phyloP scores from a whole-genome alignment of 139 green algal species.

The Chlorella sp. region DNA sequence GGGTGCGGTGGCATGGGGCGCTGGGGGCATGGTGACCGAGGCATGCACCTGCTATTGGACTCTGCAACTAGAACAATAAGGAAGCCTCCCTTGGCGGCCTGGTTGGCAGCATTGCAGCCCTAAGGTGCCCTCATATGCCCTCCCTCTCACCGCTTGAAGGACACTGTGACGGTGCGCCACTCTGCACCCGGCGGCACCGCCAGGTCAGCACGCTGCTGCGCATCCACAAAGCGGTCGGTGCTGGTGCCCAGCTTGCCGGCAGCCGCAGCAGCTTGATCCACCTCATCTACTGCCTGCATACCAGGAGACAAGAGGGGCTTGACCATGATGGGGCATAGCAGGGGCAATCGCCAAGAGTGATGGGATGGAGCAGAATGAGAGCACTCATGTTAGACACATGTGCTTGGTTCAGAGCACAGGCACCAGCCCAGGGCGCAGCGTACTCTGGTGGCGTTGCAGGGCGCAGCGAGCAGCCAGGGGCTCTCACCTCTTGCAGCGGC shows the following conservation, averaged over 20 bases:
- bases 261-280: conserved; percentile 52
- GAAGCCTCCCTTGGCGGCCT: no score
- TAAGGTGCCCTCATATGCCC: no score
- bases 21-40: background rate
- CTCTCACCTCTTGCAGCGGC: conserved; percentile 45
- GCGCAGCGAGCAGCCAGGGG: background rate
- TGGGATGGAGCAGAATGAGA: no score
- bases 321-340: background rate
- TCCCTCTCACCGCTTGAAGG: conserved; percentile 34
- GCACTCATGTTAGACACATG: background rate
- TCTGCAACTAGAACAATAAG: no score
- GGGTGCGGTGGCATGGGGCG: background rate
- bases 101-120: no score
- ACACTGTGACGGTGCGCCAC: conserved; percentile 44
- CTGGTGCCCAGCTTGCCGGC: conserved; percentile 68
- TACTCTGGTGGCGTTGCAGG: background rate
- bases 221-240: conserved; percentile 63
- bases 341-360: no score
- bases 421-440: background rate
- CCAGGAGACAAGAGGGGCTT: background rate
- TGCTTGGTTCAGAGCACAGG: background rate
- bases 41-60: no score
- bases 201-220: conserved; percentile 6
- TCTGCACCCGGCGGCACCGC: conserved; percentile 46
- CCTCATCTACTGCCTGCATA: conserved; percentile 56